Evolutionary conservation across 768 basidiomycete genomes (phyloP).

Genomic region (Tylopilus sp.): DNA sequence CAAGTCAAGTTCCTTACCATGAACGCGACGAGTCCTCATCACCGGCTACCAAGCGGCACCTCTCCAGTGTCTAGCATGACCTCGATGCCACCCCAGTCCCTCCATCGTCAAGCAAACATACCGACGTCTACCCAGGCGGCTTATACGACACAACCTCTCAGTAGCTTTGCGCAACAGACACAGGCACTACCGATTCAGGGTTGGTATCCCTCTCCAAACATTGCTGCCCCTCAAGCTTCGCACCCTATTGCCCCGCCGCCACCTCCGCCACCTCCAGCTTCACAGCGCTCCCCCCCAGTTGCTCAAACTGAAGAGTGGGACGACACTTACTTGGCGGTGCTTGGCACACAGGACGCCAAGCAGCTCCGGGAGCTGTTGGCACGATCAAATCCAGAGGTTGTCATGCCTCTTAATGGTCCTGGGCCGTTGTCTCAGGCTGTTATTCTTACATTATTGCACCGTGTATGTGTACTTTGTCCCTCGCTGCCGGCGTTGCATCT

Average conservation of each 20-base stretch:
- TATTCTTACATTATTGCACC: conserved; percentile 76
- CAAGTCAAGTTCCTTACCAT: conserved; percentile 78
- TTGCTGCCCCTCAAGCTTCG: conserved; percentile 80
- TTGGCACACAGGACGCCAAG: conserved; percentile 69
- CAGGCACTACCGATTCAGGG: conserved; percentile 30
- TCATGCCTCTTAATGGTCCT: conserved; percentile 72
- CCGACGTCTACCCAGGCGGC: conserved; percentile 36
- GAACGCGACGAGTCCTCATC: conserved; percentile 41
- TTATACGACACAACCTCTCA: conserved; percentile 32
- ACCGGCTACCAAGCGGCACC: conserved; percentile 34
- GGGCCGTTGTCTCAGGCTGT: conserved; percentile 80
- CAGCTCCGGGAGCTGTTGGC: conserved; percentile 73
- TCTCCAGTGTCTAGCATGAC: conserved; percentile 32
- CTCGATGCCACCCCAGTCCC: conserved; percentile 36
- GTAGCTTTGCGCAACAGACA: conserved; percentile 29
- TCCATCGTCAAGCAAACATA: conserved; percentile 33
- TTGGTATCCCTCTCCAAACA: conserved; percentile 61
- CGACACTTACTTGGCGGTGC: conserved; percentile 71
- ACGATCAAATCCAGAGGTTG: conserved; percentile 71
- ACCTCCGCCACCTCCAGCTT: conserved; percentile 32
- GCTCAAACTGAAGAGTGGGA: conserved; percentile 76
- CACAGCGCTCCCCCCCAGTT: conserved; percentile 47
- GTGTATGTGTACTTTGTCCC: conserved; percentile 46
- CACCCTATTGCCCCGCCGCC: conserved; percentile 73
- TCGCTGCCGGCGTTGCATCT: background rate